Percentiles rank a stretch among this genome's conserved stretches.
phyloP scores from a whole-genome alignment of 2,329 filamentous ascomycete species.

The Ilyonectria mors-panacis region DNA sequence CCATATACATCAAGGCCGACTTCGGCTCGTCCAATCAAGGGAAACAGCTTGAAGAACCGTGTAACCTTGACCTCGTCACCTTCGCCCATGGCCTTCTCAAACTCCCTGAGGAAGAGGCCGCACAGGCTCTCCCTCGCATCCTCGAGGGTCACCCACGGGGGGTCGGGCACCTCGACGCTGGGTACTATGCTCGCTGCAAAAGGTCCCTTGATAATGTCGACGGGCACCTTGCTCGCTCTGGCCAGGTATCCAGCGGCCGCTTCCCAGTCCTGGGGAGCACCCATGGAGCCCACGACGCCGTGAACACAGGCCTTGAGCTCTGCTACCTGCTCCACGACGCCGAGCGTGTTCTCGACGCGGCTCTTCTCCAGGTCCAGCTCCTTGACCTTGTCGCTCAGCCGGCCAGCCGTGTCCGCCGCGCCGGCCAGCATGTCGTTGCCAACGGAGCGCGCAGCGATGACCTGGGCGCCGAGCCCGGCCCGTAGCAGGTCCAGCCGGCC shows the following conservation, averaged over 20 bases:
- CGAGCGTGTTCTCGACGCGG: slow-evolving; percentile 89
- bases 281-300: slow-evolving; percentile 96
- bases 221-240: slow-evolving; percentile 85
- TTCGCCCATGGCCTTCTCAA: slow-evolving; percentile 90
- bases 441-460: slow-evolving; percentile 84
- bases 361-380: slow-evolving; percentile 92
- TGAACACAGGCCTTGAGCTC: slow-evolving; percentile 98
- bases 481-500: slow-evolving; percentile 90
- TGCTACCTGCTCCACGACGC: slow-evolving; percentile 94
- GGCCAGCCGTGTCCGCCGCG: slow-evolving; percentile 86
- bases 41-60: slow-evolving; percentile 98
- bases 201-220: slow-evolving; percentile 82
- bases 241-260: slow-evolving; percentile 92
- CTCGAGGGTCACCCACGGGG: slow-evolving; percentile 88
- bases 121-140: slow-evolving; percentile 91
- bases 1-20: slow-evolving; percentile 96
- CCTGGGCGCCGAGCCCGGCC: slow-evolving; percentile 89
- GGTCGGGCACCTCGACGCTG: slow-evolving; percentile 94
- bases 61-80: slow-evolving; percentile 93
- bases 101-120: slow-evolving; percentile 91
- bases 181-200: slow-evolving; percentile 96
- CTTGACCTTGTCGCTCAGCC: slow-evolving; percentile 89
- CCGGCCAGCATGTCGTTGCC: slow-evolving; percentile 92
- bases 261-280: slow-evolving; percentile 98
- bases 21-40: slow-evolving; percentile 89